phyloP scores from a whole-genome alignment of 2,329 filamentous ascomycete species.

The Cercospora sp. region DNA sequence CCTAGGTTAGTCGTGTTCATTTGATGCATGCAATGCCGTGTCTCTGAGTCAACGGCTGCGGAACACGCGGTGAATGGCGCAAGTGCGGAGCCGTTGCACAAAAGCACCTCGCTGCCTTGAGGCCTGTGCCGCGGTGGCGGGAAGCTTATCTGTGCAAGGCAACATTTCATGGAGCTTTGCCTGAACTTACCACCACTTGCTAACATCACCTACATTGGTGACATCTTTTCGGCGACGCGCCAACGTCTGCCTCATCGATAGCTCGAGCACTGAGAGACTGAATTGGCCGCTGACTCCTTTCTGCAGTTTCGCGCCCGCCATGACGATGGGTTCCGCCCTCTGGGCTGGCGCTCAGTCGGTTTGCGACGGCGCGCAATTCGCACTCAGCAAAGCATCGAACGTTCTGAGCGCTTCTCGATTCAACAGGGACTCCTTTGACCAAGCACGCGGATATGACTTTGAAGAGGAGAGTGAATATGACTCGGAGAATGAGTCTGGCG shows the following conservation, averaged over 20 bases:
- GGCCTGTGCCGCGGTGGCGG: slow-evolving; percentile 11
- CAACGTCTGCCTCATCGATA: not conserved
- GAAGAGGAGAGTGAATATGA: slow-evolving; percentile 1
- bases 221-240: not conserved
- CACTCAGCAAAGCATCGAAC: slow-evolving; percentile 2
- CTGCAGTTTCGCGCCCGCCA: not conserved
- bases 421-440: slow-evolving; percentile 13
- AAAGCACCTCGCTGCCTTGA: slow-evolving; percentile 10
- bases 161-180: not conserved
- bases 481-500: slow-evolving; percentile 8
- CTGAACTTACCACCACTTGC: not conserved
- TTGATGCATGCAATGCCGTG: not conserved
- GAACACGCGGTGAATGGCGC: slow-evolving; percentile 4
- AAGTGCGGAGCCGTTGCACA: not conserved
- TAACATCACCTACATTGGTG: slow-evolving; percentile 4
- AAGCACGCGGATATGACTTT: slow-evolving; percentile 2
- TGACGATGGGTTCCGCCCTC: slow-evolving; percentile 13
- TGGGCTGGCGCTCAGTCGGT: not conserved
- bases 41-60: not conserved
- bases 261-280: not conserved
- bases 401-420: slow-evolving; percentile 5
- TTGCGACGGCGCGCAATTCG: not conserved
- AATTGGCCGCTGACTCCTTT: not conserved
- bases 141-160: slow-evolving; percentile 3
- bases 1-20: not conserved